Conservation (phyloP, 2,329 filamentous ascomycete genomes). For the Chaetomiaceae sp. region DNA sequence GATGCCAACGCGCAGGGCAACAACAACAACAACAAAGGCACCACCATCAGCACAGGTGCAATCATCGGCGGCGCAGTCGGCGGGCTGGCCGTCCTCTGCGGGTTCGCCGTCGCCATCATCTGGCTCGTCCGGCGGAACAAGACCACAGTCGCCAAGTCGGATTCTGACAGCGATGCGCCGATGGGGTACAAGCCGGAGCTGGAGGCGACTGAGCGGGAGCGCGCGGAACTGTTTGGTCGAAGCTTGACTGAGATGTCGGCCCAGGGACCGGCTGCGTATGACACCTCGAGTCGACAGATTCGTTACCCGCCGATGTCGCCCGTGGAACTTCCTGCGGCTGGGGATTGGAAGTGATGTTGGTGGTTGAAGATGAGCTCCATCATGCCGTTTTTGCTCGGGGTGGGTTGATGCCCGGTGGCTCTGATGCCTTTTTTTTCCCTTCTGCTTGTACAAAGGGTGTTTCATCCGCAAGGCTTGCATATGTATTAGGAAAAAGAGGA, state of each 20-base stretch:
- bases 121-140: slow-evolving; percentile 6
- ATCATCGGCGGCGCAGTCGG: slow-evolving; percentile 32
- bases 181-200: not conserved
- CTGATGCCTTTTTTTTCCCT: too few relatives aligned
- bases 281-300: not conserved
- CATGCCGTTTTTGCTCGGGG: too few relatives aligned
- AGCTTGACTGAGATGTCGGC: not conserved
- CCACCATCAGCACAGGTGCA: not conserved
- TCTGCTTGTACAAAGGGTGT: too few relatives aligned
- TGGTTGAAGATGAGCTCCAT: slow-evolving; percentile 33
- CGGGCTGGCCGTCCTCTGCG: slow-evolving; percentile 33
- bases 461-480: too few relatives aligned
- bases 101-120: slow-evolving; percentile 14
- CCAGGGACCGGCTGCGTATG: slow-evolving; percentile 1
- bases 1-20: slow-evolving; percentile 6
- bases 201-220: not conserved
- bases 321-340: slow-evolving; percentile 1
- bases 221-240: not conserved
- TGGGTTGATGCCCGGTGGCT: too few relatives aligned
- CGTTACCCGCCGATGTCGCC: not conserved
- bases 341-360: not conserved
- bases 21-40: slow-evolving; percentile 18
- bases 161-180: not conserved
- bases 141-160: not conserved
- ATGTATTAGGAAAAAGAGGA: too few relatives aligned